These are phyloP conservation scores for Euphrasia arctica DNA, from an alignment of 305 asterid genomes.

Conservation along the genomic window DNA sequence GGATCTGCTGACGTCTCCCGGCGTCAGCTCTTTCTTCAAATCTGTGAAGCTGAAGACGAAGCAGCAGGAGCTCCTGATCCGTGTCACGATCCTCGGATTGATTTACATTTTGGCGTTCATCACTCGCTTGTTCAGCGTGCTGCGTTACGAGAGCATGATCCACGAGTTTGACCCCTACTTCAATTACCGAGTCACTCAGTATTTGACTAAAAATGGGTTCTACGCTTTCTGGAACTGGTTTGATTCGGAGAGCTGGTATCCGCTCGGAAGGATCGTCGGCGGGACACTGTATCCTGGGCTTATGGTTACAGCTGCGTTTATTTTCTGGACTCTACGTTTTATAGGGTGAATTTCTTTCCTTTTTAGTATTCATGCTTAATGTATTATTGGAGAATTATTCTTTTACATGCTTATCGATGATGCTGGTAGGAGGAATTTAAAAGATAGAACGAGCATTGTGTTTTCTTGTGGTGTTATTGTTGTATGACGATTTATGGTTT, in stretches of 20 bases:
- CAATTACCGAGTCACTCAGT: conserved; percentile 95
- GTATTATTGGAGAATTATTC: not conserved
- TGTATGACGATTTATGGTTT: too few species aligned
- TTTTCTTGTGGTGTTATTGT: conserved; percentile 5
- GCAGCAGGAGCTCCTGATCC: conserved; percentile 92
- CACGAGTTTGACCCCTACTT: conserved; percentile 99
- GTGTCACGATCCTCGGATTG: conserved; percentile 69
- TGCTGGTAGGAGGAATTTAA: conserved; percentile 3
- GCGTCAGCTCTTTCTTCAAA: conserved; percentile 47
- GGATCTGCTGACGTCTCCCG: conserved; percentile 58
- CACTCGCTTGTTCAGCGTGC: conserved; percentile 82
- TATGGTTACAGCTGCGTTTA: conserved; percentile 95
- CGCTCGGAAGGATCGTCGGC: conserved; percentile 88
- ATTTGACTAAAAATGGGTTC: conserved; percentile 72
- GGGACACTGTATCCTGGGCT: conserved; percentile 98
- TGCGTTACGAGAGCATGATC: conserved; percentile 99
- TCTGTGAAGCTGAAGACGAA: conserved; percentile 80
- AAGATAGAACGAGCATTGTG: conserved; percentile 1
- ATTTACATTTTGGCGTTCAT: conserved; percentile 85
- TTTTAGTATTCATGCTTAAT: conserved; percentile 1
- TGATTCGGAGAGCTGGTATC: conserved; percentile 98
- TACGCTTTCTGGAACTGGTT: conserved; percentile 99
- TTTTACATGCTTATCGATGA: not conserved
- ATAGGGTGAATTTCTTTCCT: conserved; percentile 49
- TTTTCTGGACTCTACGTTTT: conserved; percentile 78